Evolutionary conservation across 495 filamentous ascomycete species (phyloP), one percentile per base, ranked within the genome.

Genomic region (Parathielavia appendiculata): DNA sequence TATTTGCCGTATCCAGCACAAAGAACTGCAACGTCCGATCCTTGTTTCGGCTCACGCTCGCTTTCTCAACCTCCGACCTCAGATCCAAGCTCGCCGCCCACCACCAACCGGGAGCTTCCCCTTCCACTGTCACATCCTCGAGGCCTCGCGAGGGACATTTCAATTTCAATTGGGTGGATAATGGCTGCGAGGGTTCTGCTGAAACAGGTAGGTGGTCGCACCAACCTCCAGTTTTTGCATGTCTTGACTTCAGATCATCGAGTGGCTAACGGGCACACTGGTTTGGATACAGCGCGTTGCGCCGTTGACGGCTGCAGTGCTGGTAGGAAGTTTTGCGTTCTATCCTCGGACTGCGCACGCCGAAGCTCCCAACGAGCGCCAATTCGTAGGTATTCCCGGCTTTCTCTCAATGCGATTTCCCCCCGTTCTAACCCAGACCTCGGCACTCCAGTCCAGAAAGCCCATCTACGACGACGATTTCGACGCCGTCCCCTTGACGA

Each of bases 401-500:
- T 30, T 8, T 57, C 47, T 16, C 45, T 11, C n/a, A 39, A 13
- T 16, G 13, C 19, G 9, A 16, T 41, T 14, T 40, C 34, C n/a
- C 44, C 19, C 35, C 16, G 11, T 16, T 34, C 57, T 54, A 54
- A 61, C 58, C 35, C 30, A 10, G 13, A 38, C 51, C 41, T 48
- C 61, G 32, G 40, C 53, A 16, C n/a, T 51, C 39, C 65, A 76
- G 73, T 64, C 79, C 69, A 87, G 84, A 66, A 95, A 95, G 78
- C 83, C 91, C 51, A 93, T 96, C 76, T 96, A 95, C 80, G 88
- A 92, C 69, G 84, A 92, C 72, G 83, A 89, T 73, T 78, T 81
- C 70, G 69, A 78, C 65, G 66, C 59, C 73, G 73, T 63, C 68
- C 76, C 63, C 56, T 71, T 56, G 61, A 41, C 71, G 0, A 63